Evolutionary conservation across 495 filamentous ascomycete genomes (phyloP), one percentile per base, ranked within the genome.

Genomic region (Geopyxis carbonaria): DNA sequence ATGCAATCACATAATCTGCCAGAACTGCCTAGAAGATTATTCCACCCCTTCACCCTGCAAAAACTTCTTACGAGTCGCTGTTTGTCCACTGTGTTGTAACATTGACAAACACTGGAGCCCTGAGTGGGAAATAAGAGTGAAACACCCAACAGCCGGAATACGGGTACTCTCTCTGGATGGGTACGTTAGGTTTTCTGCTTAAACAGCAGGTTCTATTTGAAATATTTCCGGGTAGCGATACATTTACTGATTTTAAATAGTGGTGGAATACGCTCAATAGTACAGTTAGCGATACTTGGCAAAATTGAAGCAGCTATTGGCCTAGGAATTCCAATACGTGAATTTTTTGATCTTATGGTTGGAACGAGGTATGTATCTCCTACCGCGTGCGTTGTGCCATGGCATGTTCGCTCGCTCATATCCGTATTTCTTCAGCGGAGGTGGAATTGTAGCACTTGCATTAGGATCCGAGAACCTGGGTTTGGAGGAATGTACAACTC

Each of bases 381-480:
- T n/a, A n/a, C n/a, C n/a, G n/a, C n/a, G n/a, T n/a, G n/a, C n/a
- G n/a, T n/a, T n/a, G n/a, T n/a, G n/a, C n/a, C n/a, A n/a, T n/a
- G n/a, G n/a, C n/a, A n/a, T n/a, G n/a, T n/a, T n/a, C n/a, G n/a
- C n/a, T n/a, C n/a, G n/a, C n/a, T n/a, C n/a, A n/a, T n/a, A n/a
- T n/a, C n/a, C n/a, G n/a, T n/a, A n/a, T n/a, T n/a, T n/a, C n/a
- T n/a, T 18, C 29, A 70, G 72, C 0, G 68, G 69, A n/a, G 62
- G 49, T 40, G 49, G 49, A 11, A 46, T 76, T 40, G 65, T 76
- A 36, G 67, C 70, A 1, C 54, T 75, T 20, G 67, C 61, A 0
- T 56, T 78, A 6, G 68, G 62, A 3, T 57, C 63, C 15, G 58
- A 67, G 35, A 56, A 62, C 22, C 28, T 43, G 11, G 16, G 18